phyloP scores from a whole-genome alignment of 169 alveolate genomes.

The Prorocentrum cordatum region DNA sequence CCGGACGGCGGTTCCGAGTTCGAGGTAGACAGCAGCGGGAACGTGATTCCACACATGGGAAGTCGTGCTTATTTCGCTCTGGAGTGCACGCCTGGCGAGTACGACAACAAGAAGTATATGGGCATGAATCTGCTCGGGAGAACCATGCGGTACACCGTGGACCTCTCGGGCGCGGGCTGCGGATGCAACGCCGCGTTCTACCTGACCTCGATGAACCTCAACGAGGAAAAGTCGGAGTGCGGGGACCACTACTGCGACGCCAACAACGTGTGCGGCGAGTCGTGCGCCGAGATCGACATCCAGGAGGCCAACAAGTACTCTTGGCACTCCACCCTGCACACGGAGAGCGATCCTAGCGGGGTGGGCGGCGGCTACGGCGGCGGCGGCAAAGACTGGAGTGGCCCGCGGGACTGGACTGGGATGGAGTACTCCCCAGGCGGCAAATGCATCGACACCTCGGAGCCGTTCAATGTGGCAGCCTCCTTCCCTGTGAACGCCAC shows the following conservation, averaged over 20 bases:
- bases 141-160: constrained; percentile 1
- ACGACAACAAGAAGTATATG: background rate
- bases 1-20: no score
- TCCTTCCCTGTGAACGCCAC: no score
- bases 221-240: constrained; percentile 5
- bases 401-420: constrained; percentile 24
- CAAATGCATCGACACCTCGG: constrained; percentile 16
- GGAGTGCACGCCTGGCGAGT: background rate
- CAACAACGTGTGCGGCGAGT: constrained; percentile 34
- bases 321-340: constrained; percentile 16
- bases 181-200: constrained; percentile 61
- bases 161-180: constrained; percentile 9
- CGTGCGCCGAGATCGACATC: constrained; percentile 23
- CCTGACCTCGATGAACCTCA: constrained; percentile 13
- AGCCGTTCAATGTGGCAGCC: constrained; percentile 23
- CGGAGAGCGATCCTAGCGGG: constrained; percentile 12
- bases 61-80: constrained; percentile 21
- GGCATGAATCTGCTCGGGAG: background rate
- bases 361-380: constrained; percentile 43
- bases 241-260: constrained; percentile 44
- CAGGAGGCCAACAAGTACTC: constrained; percentile 44
- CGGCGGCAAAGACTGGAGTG: constrained; percentile 20
- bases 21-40: no score
- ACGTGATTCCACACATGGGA: no score
- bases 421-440: constrained; percentile 23